Conservation (phyloP, 257 asterid genomes). For the Penstemon barbatus region DNA sequence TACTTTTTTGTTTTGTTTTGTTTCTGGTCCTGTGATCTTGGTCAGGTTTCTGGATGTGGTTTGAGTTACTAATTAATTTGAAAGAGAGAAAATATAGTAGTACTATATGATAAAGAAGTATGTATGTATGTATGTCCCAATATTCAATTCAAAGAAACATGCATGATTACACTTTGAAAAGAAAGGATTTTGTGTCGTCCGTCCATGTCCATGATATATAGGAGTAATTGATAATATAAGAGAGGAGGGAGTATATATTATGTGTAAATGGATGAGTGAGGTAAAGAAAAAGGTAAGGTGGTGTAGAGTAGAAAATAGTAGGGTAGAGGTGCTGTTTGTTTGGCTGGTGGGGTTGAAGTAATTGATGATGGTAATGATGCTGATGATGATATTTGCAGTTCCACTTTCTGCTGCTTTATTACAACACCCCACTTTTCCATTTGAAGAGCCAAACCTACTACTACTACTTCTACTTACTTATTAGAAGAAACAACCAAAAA, state of each 20-base stretch:
- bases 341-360: constrained; percentile 35
- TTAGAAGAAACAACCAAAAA: too few species aligned
- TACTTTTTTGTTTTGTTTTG: constrained; percentile 9
- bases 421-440: too few species aligned
- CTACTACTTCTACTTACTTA: too few species aligned
- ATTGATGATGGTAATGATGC: constrained; percentile 56
- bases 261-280: constrained; percentile 29
- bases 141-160: constrained; percentile 32
- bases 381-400: constrained; percentile 36
- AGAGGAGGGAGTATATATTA: constrained; percentile 20
- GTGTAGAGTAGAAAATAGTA: constrained; percentile 9
- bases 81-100: constrained; percentile 27
- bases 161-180: constrained; percentile 42
- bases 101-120: too few species aligned
- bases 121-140: constrained; percentile 15
- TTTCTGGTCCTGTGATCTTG: not conserved
- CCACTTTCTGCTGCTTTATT: constrained; percentile 21
- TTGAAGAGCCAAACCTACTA: too few species aligned
- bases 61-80: not conserved
- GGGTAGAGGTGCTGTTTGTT: constrained; percentile 6
- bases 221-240: constrained; percentile 21
- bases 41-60: constrained; percentile 1
- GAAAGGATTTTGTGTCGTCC: constrained; percentile 31
- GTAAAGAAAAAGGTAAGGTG: constrained; percentile 34
- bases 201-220: constrained; percentile 29